These are phyloP conservation scores for Gossypium laxum DNA, from an alignment of 441 rosid species.

Conservation along the genomic window DNA sequence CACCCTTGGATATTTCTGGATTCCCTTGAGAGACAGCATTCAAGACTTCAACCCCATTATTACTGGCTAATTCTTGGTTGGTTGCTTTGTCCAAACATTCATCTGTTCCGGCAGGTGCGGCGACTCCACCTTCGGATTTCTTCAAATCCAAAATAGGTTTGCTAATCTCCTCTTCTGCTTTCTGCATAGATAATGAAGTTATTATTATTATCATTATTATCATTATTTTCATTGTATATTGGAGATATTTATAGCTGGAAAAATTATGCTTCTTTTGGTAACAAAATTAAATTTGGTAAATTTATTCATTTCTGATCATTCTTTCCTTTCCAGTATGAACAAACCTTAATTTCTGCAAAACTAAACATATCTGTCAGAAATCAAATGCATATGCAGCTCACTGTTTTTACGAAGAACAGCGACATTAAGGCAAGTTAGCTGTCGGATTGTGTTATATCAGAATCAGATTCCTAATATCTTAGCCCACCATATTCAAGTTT, in stretches of 20 bases:
- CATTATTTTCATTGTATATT: no score
- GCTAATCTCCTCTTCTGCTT: conserved; percentile 23
- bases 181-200: conserved; percentile 24
- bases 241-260: neutral
- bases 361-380: neutral
- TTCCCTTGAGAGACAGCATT: conserved; percentile 18
- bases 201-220: no score
- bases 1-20: conserved; percentile 28
- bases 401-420: neutral
- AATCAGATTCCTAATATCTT: neutral
- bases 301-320: neutral
- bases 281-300: neutral
- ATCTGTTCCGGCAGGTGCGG: conserved; percentile 23
- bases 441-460: neutral
- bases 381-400: neutral
- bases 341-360: neutral
- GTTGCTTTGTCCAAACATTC: conserved; percentile 18
- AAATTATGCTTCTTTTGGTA: conserved; percentile 9
- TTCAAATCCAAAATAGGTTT: conserved; percentile 11
- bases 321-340: neutral
- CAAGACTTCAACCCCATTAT: conserved; percentile 17
- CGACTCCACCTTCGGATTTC: conserved; percentile 14
- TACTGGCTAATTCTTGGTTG: conserved; percentile 13
- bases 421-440: neutral
- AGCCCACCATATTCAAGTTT: neutral